Percentiles rank a stretch among this genome's conserved stretches.
Evolutionary conservation across 2,329 filamentous ascomycete genomes (phyloP).

Genomic region (Blumeria graminis): DNA sequence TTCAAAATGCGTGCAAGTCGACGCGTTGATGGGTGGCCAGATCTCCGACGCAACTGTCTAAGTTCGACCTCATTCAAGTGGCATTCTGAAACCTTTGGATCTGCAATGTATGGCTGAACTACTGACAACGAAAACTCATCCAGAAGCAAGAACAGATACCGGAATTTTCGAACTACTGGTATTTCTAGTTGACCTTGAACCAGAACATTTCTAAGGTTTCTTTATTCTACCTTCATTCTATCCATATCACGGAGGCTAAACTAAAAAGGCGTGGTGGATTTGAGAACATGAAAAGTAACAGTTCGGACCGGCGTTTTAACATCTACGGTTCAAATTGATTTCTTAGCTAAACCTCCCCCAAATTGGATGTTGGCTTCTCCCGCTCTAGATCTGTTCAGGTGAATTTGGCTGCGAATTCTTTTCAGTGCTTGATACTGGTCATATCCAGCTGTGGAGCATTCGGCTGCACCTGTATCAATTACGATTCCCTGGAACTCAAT

Average conservation of each 20-base stretch:
- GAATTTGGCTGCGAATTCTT: not conserved
- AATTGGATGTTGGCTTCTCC: not conserved
- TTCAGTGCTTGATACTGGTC: not conserved
- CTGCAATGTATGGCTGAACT: not conserved
- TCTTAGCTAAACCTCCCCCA: not conserved
- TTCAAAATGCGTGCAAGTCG: not conserved
- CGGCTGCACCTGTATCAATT: conserved; percentile 1
- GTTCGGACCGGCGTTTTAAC: not conserved
- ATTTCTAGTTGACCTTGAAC: not conserved
- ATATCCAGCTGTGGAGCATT: not conserved
- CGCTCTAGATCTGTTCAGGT: not conserved
- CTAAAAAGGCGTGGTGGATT: not conserved
- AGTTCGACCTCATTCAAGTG: too few relatives aligned
- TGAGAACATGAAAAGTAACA: not conserved
- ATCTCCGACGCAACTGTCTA: too few relatives aligned
- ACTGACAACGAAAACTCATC: not conserved
- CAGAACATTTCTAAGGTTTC: not conserved
- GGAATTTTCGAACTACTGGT: not conserved
- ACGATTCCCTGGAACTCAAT: not conserved
- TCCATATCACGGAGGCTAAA: not conserved
- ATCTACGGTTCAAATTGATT: not conserved
- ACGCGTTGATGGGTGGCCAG: too few relatives aligned
- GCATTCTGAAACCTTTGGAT: too few relatives aligned
- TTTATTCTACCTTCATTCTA: not conserved
- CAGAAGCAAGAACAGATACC: not conserved